Evolutionary conservation across 768 basidiomycete species (phyloP).

Genomic region (Sporobolomyces roseus): DNA sequence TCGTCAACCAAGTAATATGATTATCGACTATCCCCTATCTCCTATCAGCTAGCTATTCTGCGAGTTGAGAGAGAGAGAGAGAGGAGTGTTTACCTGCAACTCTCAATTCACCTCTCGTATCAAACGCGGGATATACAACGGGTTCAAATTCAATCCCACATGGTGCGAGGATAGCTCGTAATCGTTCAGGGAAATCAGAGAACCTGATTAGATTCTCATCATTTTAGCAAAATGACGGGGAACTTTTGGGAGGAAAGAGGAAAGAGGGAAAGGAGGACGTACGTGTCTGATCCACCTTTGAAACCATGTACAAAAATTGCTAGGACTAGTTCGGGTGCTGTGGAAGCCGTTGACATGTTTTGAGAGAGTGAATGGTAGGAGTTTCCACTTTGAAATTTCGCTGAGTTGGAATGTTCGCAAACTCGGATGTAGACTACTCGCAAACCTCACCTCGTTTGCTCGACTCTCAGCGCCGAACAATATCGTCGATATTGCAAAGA

Average conservation of each 20-base stretch:
- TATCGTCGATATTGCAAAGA: no score
- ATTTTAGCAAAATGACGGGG: background rate
- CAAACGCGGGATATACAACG: slow-evolving; percentile 37
- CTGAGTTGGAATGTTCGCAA: no score
- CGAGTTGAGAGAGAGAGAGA: background rate
- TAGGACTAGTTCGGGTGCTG: background rate
- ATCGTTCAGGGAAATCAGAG: slow-evolving; percentile 25
- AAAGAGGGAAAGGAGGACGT: background rate
- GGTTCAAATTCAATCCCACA: slow-evolving; percentile 14
- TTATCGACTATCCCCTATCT: slow-evolving; percentile 11
- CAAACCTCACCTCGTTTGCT: no score
- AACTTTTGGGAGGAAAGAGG: background rate
- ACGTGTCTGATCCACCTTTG: slow-evolving; percentile 40
- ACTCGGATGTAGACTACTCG: no score
- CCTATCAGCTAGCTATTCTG: background rate
- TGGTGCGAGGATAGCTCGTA: slow-evolving; percentile 14
- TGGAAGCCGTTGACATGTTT: background rate
- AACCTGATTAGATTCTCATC: slow-evolving; percentile 19
- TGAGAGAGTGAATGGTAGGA: background rate
- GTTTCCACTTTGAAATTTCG: background rate
- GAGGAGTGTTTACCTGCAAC: slow-evolving; percentile 13
- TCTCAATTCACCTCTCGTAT: slow-evolving; percentile 35
- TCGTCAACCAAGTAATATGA: slow-evolving; percentile 26
- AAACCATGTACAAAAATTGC: slow-evolving; percentile 38
- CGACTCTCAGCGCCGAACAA: no score